phyloP scores from a whole-genome alignment of 495 filamentous ascomycete species.

The Antarctomyces pellizariae region DNA sequence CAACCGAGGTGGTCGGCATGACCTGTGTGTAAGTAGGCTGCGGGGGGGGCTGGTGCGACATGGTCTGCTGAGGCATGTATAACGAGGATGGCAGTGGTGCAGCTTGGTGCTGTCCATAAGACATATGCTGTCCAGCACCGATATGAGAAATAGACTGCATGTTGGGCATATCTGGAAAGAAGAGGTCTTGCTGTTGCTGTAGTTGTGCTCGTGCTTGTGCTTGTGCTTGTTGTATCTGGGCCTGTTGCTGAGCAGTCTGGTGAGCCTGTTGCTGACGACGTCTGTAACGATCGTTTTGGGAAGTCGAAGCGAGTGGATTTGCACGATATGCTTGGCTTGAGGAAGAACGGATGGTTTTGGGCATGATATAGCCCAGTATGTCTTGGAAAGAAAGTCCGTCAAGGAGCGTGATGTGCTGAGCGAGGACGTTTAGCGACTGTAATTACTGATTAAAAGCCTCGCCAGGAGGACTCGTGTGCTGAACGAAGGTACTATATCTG shows the following conservation, averaged over 20 bases:
- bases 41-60: constrained; percentile 6
- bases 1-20: constrained; percentile 9
- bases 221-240: constrained; percentile 5
- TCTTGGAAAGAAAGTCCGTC: background rate
- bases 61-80: constrained; percentile 9
- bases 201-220: constrained; percentile 3
- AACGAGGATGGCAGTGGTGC: background rate
- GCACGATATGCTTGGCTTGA: constrained; percentile 7
- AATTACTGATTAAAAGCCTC: constrained; percentile 8
- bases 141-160: background rate
- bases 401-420: constrained; percentile 1
- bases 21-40: constrained; percentile 14
- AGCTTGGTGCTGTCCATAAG: background rate
- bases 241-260: constrained; percentile 1
- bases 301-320: constrained; percentile 2
- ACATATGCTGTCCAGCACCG: background rate
- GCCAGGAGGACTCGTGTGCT: constrained; percentile 9
- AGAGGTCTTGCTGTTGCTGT: constrained; percentile 1
- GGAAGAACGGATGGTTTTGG: constrained; percentile 9
- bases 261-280: background rate
- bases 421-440: constrained; percentile 1
- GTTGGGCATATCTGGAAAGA: background rate
- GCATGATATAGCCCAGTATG: constrained; percentile 5
- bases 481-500: too few relatives aligned
- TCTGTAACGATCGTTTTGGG: background rate